A percentile compares a stretch with the other conserved stretches of the same genome.
Conservation (phyloP, 192 early-diverging fungal genomes). For the Thamnidium elegans region DNA sequence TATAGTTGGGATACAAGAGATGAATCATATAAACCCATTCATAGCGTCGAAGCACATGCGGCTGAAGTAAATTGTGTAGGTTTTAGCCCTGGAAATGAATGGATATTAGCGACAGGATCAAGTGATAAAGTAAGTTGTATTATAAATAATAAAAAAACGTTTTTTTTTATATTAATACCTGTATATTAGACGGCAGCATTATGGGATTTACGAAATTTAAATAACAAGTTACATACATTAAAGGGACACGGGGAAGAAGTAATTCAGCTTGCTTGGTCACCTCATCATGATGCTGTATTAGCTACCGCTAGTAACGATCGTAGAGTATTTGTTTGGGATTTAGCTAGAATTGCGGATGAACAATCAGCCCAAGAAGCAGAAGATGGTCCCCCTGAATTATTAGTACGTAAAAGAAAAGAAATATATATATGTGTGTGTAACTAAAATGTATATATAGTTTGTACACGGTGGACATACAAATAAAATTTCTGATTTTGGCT, state of each 20-base stretch:
- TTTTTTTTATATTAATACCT: not conserved
- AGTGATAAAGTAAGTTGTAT: conserved; percentile 68
- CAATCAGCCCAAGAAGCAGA: conserved; percentile 94
- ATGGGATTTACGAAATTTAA: conserved; percentile 96
- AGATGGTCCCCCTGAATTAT: conserved; percentile 93
- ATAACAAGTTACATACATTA: conserved; percentile 78
- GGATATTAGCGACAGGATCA: conserved; percentile 88
- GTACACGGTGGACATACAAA: conserved; percentile 98
- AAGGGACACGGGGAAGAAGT: conserved; percentile 91
- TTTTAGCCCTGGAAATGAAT: conserved; percentile 90
- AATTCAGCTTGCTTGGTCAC: conserved; percentile 91
- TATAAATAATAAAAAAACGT: not conserved
- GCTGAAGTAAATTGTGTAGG: conserved; percentile 94
- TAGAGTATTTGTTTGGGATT: conserved; percentile 92
- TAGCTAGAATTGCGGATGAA: conserved; percentile 91
- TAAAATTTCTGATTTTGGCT: conserved; percentile 92
- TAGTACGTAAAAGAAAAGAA: conserved; percentile 64
- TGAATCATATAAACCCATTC: conserved; percentile 58
- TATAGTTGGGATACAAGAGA: conserved; percentile 91
- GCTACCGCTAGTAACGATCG: conserved; percentile 90
- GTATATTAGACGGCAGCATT: conserved; percentile 74
- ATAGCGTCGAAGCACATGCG: conserved; percentile 78
- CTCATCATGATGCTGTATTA: conserved; percentile 86
- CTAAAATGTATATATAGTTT: conserved; percentile 52
- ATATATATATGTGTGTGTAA: too few species aligned